Conservation (phyloP, 2,329 filamentous ascomycete genomes). For the Gyromitra esculenta region DNA sequence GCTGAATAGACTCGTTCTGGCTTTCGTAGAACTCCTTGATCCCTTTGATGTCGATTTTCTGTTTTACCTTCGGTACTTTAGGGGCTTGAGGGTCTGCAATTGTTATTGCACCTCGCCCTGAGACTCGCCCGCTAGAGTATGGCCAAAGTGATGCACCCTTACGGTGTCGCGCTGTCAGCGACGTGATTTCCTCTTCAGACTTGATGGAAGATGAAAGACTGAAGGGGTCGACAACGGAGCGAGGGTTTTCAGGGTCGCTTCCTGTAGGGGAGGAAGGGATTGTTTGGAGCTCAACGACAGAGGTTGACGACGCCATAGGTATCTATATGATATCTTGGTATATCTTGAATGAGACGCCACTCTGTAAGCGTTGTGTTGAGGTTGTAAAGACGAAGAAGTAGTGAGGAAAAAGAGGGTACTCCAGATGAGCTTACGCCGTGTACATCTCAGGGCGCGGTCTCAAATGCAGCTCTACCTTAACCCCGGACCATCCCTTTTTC, state of each 20-base stretch:
- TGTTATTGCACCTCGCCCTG: constrained; percentile 29
- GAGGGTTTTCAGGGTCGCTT: constrained; percentile 41
- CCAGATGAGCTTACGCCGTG: constrained; percentile 19
- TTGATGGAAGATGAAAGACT: constrained; percentile 81
- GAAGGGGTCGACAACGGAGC: constrained; percentile 73
- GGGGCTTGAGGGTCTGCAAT: constrained; percentile 41
- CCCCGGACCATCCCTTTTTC: not conserved
- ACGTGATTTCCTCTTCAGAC: constrained; percentile 78
- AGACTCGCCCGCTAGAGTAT: constrained; percentile 27
- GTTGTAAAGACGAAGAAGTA: not conserved
- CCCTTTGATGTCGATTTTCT: constrained; percentile 65
- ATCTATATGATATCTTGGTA: not conserved
- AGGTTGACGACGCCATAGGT: constrained; percentile 30
- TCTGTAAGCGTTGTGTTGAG: not conserved
- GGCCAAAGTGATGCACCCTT: constrained; percentile 57
- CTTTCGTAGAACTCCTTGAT: constrained; percentile 84
- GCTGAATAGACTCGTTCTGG: constrained; percentile 93
- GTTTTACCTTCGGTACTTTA: constrained; percentile 58
- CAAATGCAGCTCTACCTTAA: not conserved
- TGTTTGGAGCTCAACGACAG: constrained; percentile 37
- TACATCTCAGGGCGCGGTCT: not conserved
- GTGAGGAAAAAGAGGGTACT: not conserved
- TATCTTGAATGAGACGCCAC: not conserved
- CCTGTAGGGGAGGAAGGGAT: constrained; percentile 32
- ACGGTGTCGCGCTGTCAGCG: constrained; percentile 71